Base-by-base conservation (phyloP, 1,284 basidiomycete genomes). In the Puccinia hordei region DNA sequence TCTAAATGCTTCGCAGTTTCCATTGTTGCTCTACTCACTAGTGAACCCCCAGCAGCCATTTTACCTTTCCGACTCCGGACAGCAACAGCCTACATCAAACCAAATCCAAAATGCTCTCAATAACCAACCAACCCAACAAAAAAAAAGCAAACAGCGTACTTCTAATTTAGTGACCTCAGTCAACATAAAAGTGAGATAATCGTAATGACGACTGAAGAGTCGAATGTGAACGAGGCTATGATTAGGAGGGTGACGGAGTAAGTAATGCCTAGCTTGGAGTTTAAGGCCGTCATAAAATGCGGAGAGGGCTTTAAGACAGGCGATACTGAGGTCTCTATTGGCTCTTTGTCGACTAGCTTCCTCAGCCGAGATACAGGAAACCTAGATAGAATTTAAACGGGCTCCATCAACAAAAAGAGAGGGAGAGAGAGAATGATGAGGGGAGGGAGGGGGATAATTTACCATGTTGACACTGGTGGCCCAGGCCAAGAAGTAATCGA, bases 301-400 rank as follows among this genome's bases (percentile, higher is more conserved):
- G 33, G 93, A 91, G 30, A 89, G 88, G 0, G 92, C 91, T 22
- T 89, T 89, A 57, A 95, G 87, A 82, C 90, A 91, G 1, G 90
- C 89, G 72, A 90, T 86, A 82, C 93, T 93, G 53, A 94, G 87
- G 51, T 94, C 93, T 30, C 78, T 92, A 90, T 93, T 93, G 94
- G 75, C 92, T 90, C 83, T 91, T 87, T 65, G 95, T 87, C 73
- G 89, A 88, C 82, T 94, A 92, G 78, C 78, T 35, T 80, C 78
- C 65, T 80, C 78, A 35, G 78, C 63, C 35, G 78, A 80, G 9
- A 80, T 71, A 46, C 78, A 80, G 12, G 78, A 80, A 1, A 80
- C 71, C 78, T 80, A 53, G 38, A 57, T 24, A n/a, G n/a, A n/a
- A n/a, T n/a, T n/a, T n/a, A n/a, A n/a, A n/a, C n/a, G n/a, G n/a